Percentiles rank a stretch among this genome's conserved stretches.
Conservation (phyloP, 2,329 filamentous ascomycete genomes). For the Colletotrichum cuscutae region DNA sequence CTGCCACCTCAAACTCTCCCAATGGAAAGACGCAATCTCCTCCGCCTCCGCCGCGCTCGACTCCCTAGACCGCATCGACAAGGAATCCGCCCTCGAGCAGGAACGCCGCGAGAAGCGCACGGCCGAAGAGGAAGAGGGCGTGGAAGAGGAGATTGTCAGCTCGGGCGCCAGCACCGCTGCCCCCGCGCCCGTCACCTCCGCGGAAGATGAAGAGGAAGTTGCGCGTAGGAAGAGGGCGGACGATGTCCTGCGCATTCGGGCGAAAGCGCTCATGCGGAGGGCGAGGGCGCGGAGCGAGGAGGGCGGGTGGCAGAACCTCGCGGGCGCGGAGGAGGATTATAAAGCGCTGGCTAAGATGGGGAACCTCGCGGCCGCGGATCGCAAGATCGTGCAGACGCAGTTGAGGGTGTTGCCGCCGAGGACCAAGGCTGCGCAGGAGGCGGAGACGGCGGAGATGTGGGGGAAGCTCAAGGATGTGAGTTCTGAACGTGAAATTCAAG, state of each 20-base stretch:
- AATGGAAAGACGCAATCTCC: constrained; percentile 86
- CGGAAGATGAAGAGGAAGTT: constrained; percentile 40
- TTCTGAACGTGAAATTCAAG: constrained; percentile 32
- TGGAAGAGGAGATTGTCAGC: constrained; percentile 67
- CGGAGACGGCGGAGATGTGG: constrained; percentile 97
- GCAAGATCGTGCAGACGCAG: constrained; percentile 73
- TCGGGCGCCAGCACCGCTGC: constrained; percentile 64
- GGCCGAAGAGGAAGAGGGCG: constrained; percentile 55
- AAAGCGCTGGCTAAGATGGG: constrained; percentile 68
- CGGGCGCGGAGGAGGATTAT: constrained; percentile 85
- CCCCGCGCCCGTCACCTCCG: constrained; percentile 42
- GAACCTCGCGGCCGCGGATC: constrained; percentile 73
- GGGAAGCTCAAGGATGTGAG: constrained; percentile 86
- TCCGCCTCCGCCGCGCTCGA: constrained; percentile 79
- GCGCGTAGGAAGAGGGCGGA: constrained; percentile 54
- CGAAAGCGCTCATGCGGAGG: constrained; percentile 84
- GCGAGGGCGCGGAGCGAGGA: constrained; percentile 77
- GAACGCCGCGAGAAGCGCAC: constrained; percentile 53
- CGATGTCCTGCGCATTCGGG: constrained; percentile 80
- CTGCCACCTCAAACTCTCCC: constrained; percentile 84
- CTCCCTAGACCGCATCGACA: constrained; percentile 71
- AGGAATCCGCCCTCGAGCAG: constrained; percentile 40
- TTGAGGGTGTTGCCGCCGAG: constrained; percentile 73
- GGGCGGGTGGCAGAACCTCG: constrained; percentile 82
- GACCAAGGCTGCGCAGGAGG: constrained; percentile 82